Evolutionary conservation across 2,329 filamentous ascomycete species (phyloP), one percentile per base, ranked within the genome.

Genomic region (Colletotrichum simmondsii): DNA sequence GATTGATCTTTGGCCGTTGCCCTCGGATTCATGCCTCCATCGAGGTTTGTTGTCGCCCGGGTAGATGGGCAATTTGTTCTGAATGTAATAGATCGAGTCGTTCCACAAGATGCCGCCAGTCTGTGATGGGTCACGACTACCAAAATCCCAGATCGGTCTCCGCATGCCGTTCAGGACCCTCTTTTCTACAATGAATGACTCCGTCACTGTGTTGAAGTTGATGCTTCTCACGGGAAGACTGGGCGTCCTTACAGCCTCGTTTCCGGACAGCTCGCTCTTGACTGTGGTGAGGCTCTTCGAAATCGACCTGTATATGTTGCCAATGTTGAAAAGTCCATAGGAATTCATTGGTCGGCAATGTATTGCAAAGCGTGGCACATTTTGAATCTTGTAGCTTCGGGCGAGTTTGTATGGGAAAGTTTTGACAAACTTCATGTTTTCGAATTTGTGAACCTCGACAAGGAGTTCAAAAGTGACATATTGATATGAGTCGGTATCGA

Each of bases 1-100:
- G 7, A 72, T 32, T 5, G 57, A 26, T 19, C 57, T 52, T 16
- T 2, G 8, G 35, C 22, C 35, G n/a, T 12, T 4, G 10, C 37
- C 1, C 1, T 53, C 2, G 14, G 5, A 16, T 6, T 14, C 12
- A 5, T 10, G 8, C 26, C 32, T 60, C 56, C 54, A 61, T 8
- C 5, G 24, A 19, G 24, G 1, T 4, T 6, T 11, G 2, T 65
- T 59, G 10, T 81, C 75, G 4, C 67, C 37, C n/a, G 75, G 5
- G 5, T 77, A 4, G 71, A 14, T 1, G 63, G 26, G 57, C 1
- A 74, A 73, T 0, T 79, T 76, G 35, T 77, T 71, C 19, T 79
- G 77, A 0, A 79, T 65, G 1, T 75, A 57, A 66, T 81, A 83
- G 3, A 79, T 79, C 22, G 69, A 26, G 12, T 80, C 77, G 68